Base-by-base conservation (phyloP, 2,329 filamentous ascomycete species). In the Stenocarpella maydis region DNA sequence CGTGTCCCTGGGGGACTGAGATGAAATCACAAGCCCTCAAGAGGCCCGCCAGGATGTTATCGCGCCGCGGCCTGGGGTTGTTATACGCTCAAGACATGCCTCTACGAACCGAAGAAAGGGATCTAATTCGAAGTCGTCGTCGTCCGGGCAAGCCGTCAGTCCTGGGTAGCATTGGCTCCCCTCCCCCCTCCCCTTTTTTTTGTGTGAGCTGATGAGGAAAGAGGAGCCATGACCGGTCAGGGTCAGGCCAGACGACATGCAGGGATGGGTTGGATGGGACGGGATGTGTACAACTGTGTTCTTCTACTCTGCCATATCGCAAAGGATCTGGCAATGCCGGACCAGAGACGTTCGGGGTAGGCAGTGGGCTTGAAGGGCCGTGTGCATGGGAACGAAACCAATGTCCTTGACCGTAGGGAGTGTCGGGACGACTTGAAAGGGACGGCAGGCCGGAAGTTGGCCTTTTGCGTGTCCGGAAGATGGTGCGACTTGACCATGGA, bases 351-450 rank as follows among this genome's bases (percentile, higher is more conserved):
- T 28, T 61, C 47, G 37, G 69, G 34, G 45, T 12, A 37, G 31
- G 34, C 31, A 28, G 37, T 65, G 50, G 58, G 58, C 52, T 52
- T 60, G 45, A 53, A 28, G 47, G 66, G 66, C 66, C 50, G 39
- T 63, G 49, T 69, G 69, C 69, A 63, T 66, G 69, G 43, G 69
- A n/a, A n/a, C n/a, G n/a, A 68, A 28, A 49, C 28, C 37, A 66
- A 66, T 65, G 69, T 61, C 61, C 53, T n/a, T 45, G 50, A 31
- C 61, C 28, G 54, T 39, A 55, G 39, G 53, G 53, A 34, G 60
- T 53, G 52, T 60, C 63, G 45, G 21, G 26, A 60, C 41, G 68
- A 55, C 60, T 47, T 65, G 69, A 60, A 69, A 55, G 45, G 45
- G 53, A 65, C 49, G 55, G 55, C 26, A 31, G 26, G 55, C 26